These are phyloP conservation scores for Allium cepa DNA, from an alignment of 106 monocot genomes.

Conservation along the genomic window DNA sequence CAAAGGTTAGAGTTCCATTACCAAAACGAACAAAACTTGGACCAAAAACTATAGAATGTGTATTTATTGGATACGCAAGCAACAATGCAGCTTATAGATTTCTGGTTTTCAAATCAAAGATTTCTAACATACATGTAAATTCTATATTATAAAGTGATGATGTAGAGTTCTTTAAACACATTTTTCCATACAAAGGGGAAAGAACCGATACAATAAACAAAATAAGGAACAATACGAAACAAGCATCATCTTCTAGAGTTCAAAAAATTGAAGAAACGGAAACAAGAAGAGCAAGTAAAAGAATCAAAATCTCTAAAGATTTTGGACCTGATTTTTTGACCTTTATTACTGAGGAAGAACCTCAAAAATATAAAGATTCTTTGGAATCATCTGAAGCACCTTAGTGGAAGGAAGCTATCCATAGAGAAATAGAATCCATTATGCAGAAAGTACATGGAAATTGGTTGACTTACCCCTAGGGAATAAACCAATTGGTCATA, in stretches of 20 bases:
- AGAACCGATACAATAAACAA: not conserved
- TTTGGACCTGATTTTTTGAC: not conserved
- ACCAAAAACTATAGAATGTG: conserved; percentile 2
- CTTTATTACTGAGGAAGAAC: not conserved
- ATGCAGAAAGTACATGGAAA: not conserved
- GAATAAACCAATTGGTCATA: not conserved
- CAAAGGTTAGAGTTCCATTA: not conserved
- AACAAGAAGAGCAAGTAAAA: not conserved
- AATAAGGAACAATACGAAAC: no score
- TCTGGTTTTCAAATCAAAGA: not conserved
- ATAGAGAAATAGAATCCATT: not conserved
- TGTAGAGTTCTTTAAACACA: not conserved
- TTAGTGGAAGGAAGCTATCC: not conserved
- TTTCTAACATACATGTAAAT: not conserved
- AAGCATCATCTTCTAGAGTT: no score
- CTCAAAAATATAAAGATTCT: not conserved
- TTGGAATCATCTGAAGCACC: not conserved
- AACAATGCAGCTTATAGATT: conserved; percentile 10
- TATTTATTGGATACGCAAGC: not conserved
- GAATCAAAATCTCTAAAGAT: not conserved
- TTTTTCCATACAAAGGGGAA: conserved; percentile 5
- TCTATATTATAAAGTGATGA: not conserved
- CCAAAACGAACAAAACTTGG: not conserved
- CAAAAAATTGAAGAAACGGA: not conserved
- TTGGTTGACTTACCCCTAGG: not conserved